phyloP scores from a whole-genome alignment of 1,284 basidiomycete genomes.

The Ceratobasidium sp. region DNA sequence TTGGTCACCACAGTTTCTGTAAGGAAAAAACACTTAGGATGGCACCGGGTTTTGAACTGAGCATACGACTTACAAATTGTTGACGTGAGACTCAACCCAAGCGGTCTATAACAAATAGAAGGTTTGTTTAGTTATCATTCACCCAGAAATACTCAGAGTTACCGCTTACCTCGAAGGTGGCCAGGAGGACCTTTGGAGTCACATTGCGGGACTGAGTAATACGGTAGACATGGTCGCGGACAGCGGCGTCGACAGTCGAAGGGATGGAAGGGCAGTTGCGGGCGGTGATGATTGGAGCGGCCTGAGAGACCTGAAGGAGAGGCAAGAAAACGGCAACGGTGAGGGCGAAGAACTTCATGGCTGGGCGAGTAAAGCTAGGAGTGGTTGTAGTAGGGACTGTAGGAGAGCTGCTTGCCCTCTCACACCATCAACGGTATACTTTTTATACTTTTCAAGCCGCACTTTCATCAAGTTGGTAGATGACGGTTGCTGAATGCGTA shows the following conservation, averaged over 20 bases:
- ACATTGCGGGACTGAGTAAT: constrained; percentile 31
- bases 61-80: constrained; percentile 24
- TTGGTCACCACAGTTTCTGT: constrained; percentile 45
- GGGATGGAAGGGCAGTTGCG: constrained; percentile 29
- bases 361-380: background rate
- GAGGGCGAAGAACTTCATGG: constrained; percentile 35
- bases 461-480: background rate
- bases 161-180: constrained; percentile 33
- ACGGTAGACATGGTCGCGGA: constrained; percentile 35
- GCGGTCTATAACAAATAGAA: constrained; percentile 19
- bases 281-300: constrained; percentile 10
- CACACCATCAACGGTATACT: background rate
- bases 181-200: constrained; percentile 34
- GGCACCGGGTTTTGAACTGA: too few species aligned
- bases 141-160: background rate
- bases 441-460: constrained; percentile 19
- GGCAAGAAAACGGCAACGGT: constrained; percentile 12
- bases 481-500: background rate
- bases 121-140: background rate
- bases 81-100: constrained; percentile 43
- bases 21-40: background rate
- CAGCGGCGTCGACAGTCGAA: constrained; percentile 37
- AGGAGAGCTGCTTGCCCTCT: background rate
- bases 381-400: background rate
- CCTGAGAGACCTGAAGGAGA: constrained; percentile 25